Conservation (phyloP, 768 basidiomycete genomes). For the Sutorius australiensis region DNA sequence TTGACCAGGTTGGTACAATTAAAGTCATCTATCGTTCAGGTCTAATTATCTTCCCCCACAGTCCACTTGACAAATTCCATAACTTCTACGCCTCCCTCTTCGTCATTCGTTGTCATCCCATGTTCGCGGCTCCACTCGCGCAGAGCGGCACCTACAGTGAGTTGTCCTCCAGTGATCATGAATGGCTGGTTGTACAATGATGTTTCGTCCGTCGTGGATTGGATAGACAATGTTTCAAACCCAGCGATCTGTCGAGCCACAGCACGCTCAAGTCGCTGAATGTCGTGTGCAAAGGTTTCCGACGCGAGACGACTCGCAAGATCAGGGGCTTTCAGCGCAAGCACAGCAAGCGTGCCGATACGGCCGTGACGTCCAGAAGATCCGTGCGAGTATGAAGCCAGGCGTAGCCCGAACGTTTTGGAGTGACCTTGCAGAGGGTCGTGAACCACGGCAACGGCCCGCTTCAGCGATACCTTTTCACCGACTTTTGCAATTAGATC, state of each 20-base stretch:
- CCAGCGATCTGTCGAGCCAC: slow-evolving; percentile 85
- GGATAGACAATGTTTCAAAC: slow-evolving; percentile 62
- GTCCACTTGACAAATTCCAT: slow-evolving; percentile 63
- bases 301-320: slow-evolving; percentile 43
- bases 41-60: slow-evolving; percentile 44
- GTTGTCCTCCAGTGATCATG: slow-evolving; percentile 64
- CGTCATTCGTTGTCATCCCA: slow-evolving; percentile 37
- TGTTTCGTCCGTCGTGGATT: slow-evolving; percentile 39
- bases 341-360: slow-evolving; percentile 54
- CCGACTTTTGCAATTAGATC: slow-evolving; percentile 73
- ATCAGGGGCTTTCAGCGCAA: slow-evolving; percentile 48
- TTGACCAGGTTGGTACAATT: not conserved
- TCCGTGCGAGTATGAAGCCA: slow-evolving; percentile 63
- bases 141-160: slow-evolving; percentile 36
- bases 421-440: slow-evolving; percentile 36
- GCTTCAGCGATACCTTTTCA: slow-evolving; percentile 69
- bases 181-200: slow-evolving; percentile 72
- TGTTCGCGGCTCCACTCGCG: slow-evolving; percentile 51
- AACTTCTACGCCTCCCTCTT: slow-evolving; percentile 34
- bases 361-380: slow-evolving; percentile 50
- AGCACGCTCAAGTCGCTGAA: slow-evolving; percentile 64
- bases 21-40: too few relatives aligned
- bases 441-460: slow-evolving; percentile 46
- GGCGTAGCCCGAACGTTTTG: slow-evolving; percentile 39
- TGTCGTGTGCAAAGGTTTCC: slow-evolving; percentile 49